Conservation (phyloP, 2,329 filamentous ascomycete species). For the Hypoxylon sp. region DNA sequence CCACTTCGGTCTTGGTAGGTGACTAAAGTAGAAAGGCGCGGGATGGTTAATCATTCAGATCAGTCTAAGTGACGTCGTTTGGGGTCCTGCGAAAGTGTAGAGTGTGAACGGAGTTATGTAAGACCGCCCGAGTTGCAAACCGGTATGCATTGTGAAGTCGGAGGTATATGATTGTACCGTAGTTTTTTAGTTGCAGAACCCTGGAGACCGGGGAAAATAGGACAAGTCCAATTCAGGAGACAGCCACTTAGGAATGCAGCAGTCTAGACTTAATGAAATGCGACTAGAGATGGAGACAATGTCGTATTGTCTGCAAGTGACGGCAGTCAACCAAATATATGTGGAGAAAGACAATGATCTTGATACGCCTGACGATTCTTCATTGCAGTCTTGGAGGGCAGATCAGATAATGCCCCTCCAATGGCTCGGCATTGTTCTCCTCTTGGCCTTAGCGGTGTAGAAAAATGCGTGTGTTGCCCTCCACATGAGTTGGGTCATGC, state of each 20-base stretch:
- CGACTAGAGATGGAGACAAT: slow-evolving; percentile 19
- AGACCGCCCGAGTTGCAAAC: slow-evolving; percentile 11
- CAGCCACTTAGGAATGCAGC: background rate
- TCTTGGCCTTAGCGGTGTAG: slow-evolving; percentile 34
- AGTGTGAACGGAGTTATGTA: slow-evolving; percentile 11
- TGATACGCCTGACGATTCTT: slow-evolving; percentile 31
- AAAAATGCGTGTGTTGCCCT: slow-evolving; percentile 6
- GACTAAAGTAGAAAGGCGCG: slow-evolving; percentile 21
- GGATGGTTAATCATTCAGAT: slow-evolving; percentile 2
- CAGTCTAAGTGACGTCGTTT: slow-evolving; percentile 27
- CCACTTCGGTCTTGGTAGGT: slow-evolving; percentile 36
- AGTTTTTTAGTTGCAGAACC: background rate
- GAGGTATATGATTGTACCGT: slow-evolving; percentile 17
- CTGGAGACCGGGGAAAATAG: slow-evolving; percentile 11
- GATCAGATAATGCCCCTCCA: slow-evolving; percentile 31
- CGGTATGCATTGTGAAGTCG: slow-evolving; percentile 11
- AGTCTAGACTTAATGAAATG: slow-evolving; percentile 24
- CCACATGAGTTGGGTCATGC: slow-evolving; percentile 27
- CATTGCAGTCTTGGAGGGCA: slow-evolving; percentile 1
- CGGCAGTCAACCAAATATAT: slow-evolving; percentile 31
- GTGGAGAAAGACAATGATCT: slow-evolving; percentile 29
- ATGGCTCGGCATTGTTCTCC: slow-evolving; percentile 24
- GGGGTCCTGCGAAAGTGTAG: slow-evolving; percentile 4
- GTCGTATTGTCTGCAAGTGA: slow-evolving; percentile 42
- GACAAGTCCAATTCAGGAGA: slow-evolving; percentile 12